These are phyloP conservation scores for Sphenostylis stenocarpa DNA, from an alignment of 306 rosid genomes.

Conservation along the genomic window DNA sequence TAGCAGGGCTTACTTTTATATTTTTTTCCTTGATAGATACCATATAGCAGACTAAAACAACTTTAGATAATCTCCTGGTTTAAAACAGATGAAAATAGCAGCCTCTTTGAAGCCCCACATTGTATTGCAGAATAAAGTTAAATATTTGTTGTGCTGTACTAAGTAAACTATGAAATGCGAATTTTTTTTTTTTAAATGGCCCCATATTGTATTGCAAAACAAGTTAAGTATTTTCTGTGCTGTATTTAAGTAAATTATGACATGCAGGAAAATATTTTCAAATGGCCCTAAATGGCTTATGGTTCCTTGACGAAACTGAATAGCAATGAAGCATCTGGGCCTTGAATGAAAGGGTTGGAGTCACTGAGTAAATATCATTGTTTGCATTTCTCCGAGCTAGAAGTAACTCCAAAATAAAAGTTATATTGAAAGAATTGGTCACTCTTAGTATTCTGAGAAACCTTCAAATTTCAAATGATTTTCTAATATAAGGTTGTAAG, in stretches of 20 bases:
- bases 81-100: slow-evolving; percentile 2
- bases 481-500: neutral
- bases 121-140: neutral
- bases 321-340: slow-evolving; percentile 11
- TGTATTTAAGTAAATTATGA: neutral
- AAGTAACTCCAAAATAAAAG: neutral
- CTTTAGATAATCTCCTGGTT: neutral
- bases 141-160: neutral
- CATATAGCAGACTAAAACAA: neutral
- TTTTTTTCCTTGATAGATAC: neutral
- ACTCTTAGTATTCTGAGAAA: slow-evolving; percentile 11
- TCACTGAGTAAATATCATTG: slow-evolving; percentile 1
- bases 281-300: slow-evolving; percentile 10
- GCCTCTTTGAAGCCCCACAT: slow-evolving; percentile 11
- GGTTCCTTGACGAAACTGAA: slow-evolving; percentile 22
- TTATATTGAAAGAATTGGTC: neutral
- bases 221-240: neutral
- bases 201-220: neutral
- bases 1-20: neutral
- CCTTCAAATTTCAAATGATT: neutral
- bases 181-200: neutral
- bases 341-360: slow-evolving; percentile 21
- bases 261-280: neutral
- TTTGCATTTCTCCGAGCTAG: slow-evolving; percentile 5
- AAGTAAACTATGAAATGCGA: neutral